phyloP scores from a whole-genome alignment of 2,329 filamentous ascomycete species.

The Penicillium sp. region DNA sequence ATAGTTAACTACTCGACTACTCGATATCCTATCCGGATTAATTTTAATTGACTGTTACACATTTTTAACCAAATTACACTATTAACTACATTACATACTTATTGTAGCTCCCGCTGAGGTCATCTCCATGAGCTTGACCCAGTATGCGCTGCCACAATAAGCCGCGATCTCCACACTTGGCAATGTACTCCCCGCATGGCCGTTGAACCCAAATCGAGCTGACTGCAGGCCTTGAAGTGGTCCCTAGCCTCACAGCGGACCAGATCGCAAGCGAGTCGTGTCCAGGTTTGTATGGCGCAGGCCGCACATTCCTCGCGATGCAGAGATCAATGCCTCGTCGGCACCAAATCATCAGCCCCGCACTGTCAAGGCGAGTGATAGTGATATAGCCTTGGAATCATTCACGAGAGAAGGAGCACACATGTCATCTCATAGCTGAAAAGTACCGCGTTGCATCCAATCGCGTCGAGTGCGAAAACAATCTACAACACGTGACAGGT shows the following conservation, averaged over 20 bases:
- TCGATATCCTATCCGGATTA: no score
- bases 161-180: slow-evolving; percentile 1
- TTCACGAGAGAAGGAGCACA: neutral
- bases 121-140: slow-evolving; percentile 8
- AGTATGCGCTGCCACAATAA: slow-evolving; percentile 3
- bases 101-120: neutral
- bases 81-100: no score
- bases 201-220: slow-evolving; percentile 7
- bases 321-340: neutral
- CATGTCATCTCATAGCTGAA: neutral
- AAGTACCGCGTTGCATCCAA: neutral
- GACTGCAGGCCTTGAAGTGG: slow-evolving; percentile 4
- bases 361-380: neutral
- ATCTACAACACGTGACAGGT: slow-evolving; percentile 19
- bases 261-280: neutral
- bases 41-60: no score
- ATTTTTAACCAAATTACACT: no score
- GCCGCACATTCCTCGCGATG: neutral
- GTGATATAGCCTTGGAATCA: neutral
- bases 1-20: no score
- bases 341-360: neutral
- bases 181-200: slow-evolving; percentile 4
- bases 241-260: slow-evolving; percentile 1
- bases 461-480: neutral
- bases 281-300: neutral